Evolutionary conservation across 208 protist species (phyloP).

Genomic region (Angomonas deanei): DNA sequence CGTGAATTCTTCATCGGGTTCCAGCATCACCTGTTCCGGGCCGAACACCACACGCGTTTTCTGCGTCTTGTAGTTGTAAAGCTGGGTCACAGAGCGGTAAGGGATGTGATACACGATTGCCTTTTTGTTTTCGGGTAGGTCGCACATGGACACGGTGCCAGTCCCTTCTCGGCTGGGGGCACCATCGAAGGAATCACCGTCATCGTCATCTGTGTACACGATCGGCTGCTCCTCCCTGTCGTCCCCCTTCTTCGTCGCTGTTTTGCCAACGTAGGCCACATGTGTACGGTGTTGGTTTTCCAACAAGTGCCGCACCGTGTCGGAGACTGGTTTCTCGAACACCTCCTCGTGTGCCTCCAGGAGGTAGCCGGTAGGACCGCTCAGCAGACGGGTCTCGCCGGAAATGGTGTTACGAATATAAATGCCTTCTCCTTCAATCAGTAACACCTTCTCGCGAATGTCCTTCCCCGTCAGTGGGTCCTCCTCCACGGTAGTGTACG

Average conservation of each 20-base stretch:
- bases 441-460: slow-evolving; percentile 40
- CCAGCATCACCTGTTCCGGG: slow-evolving; percentile 68
- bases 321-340: slow-evolving; percentile 74
- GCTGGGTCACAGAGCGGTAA: slow-evolving; percentile 92
- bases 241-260: neutral
- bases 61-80: slow-evolving; percentile 93
- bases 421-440: slow-evolving; percentile 68
- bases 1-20: slow-evolving; percentile 83
- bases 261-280: slow-evolving; percentile 32
- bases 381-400: slow-evolving; percentile 60
- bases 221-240: too few relatives aligned
- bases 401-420: slow-evolving; percentile 74
- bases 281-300: slow-evolving; percentile 15
- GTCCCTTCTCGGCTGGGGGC: neutral
- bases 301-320: slow-evolving; percentile 41
- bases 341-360: slow-evolving; percentile 71
- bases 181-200: neutral
- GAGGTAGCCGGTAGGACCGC: slow-evolving; percentile 70
- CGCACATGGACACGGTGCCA: neutral
- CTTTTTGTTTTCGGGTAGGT: slow-evolving; percentile 16
- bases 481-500: slow-evolving; percentile 29
- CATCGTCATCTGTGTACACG: neutral
- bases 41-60: slow-evolving; percentile 81
- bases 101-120: slow-evolving; percentile 92
- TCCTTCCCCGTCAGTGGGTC: slow-evolving; percentile 26